Percentiles rank a stretch among this genome's conserved stretches.
These are phyloP conservation scores for Davidsoniella eucalypti DNA, from an alignment of 2,329 filamentous ascomycete species.

Conservation along the genomic window DNA sequence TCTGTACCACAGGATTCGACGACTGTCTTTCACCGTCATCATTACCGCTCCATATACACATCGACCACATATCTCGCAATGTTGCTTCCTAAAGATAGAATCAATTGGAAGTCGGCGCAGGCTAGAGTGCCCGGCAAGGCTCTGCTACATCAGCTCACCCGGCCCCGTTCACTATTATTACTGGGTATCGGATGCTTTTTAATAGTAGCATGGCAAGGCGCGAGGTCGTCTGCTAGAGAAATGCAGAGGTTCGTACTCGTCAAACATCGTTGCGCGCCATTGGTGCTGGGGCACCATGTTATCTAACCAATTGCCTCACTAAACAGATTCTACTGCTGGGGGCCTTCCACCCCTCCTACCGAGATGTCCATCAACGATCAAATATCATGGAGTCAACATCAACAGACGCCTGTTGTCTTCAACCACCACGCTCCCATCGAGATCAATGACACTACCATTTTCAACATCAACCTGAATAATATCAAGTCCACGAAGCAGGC, in stretches of 20 bases:
- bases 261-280: too few relatives aligned
- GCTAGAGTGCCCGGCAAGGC: constrained; percentile 61
- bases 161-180: constrained; percentile 61
- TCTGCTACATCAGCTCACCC: constrained; percentile 52
- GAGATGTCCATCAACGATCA: constrained; percentile 87
- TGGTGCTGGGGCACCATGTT: neutral
- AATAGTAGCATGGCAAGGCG: constrained; percentile 74
- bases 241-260: constrained; percentile 62
- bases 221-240: constrained; percentile 64
- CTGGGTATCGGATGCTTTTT: constrained; percentile 54
- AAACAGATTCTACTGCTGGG: constrained; percentile 88
- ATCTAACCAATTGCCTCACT: neutral
- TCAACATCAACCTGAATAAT: constrained; percentile 67
- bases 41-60: neutral
- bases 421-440: constrained; percentile 84
- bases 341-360: constrained; percentile 87
- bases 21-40: neutral
- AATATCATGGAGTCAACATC: constrained; percentile 71
- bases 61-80: constrained; percentile 32
- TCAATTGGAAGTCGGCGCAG: constrained; percentile 84
- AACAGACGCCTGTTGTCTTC: constrained; percentile 86
- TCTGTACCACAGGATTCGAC: neutral
- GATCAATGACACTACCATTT: constrained; percentile 66
- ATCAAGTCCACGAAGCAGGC: constrained; percentile 70
- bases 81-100: constrained; percentile 79